Evolutionary conservation across 2,329 filamentous ascomycete species (phyloP), one percentile per base, ranked within the genome.

Genomic region (Delphinella strobiligena): DNA sequence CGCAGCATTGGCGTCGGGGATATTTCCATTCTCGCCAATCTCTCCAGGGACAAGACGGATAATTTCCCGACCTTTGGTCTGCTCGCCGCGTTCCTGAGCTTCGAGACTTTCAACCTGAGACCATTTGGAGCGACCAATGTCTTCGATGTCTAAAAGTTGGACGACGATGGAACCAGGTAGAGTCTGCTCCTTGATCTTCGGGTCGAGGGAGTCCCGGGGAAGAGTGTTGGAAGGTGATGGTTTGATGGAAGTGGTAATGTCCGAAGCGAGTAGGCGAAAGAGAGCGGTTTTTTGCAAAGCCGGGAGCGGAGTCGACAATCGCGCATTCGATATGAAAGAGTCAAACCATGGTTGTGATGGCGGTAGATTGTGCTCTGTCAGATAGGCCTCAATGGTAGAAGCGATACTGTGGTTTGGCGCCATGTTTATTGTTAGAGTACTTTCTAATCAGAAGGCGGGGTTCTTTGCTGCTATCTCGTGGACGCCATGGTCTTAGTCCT

Each of bases 91-190:
- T 52, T 81, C 77, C 33, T 78, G 67, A 32, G 78, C 73, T 58
- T 89, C 83, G 5, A 91, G 75, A 24, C 79, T 77, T 58, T 95
- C 86, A 22, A 94, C 73, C 59, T 95, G 86, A 47, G 85, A 80
- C 85, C 88, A 93, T 37, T 82, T 73, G 50, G 81, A 86, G 38
- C 74, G 71, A 2, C 79, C 73, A 15, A 96, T 71, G 54, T 96
- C 88, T 54, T 93, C 81, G 5, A 96, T 69, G 51, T 93, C 87
- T 1, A 94, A 64, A 1, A 96, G 74, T 59, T 96, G 91, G 1
- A 91, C 80, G 3, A 80, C 68, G 1, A 89, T 68, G 22, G 84
- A 74, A 1, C 68, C 69, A 0, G 63, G 45, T 0, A 96, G 63
- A 0, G 61, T 63, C 3, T 64, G 60, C 43, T 84, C 75, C 46